Conservation (phyloP, 495 filamentous ascomycete genomes). For the Hyaloscypha variabilis region DNA sequence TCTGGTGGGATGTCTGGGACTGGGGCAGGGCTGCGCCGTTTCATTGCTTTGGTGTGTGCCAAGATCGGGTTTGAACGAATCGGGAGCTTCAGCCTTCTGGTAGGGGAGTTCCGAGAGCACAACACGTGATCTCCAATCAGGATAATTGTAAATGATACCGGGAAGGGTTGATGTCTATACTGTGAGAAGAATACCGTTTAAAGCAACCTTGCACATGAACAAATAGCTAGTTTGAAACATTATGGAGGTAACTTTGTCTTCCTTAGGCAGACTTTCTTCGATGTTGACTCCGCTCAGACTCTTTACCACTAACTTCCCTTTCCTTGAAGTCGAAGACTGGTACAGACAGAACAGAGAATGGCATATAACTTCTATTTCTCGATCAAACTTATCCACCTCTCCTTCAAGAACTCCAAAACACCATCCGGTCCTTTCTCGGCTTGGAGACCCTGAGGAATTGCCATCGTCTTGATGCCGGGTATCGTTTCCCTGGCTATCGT, state of each 20-base stretch:
- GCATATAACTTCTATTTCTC: neutral
- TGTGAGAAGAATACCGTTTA: no score
- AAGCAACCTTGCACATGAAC: no score
- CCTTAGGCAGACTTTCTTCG: no score
- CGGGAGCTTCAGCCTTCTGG: neutral
- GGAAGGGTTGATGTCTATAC: no score
- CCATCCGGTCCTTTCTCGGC: slow-evolving; percentile 66
- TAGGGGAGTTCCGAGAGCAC: neutral
- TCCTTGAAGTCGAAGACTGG: no score
- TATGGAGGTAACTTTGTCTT: no score
- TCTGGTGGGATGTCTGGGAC: neutral
- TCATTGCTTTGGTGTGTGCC: neutral
- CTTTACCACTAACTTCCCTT: neutral
- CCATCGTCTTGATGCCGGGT: slow-evolving; percentile 55
- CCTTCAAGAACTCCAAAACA: slow-evolving; percentile 64
- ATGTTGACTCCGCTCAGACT: no score
- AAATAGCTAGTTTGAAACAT: no score
- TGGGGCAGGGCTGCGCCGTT: neutral
- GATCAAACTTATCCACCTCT: slow-evolving; percentile 53
- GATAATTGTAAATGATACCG: no score
- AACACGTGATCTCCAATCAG: neutral
- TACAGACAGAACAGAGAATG: no score
- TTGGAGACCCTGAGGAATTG: slow-evolving; percentile 65
- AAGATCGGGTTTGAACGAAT: neutral
- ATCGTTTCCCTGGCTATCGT: slow-evolving; percentile 52